These are phyloP conservation scores for Coelastrella sp. DNA, from an alignment of 139 green algal genomes.

Conservation along the genomic window DNA sequence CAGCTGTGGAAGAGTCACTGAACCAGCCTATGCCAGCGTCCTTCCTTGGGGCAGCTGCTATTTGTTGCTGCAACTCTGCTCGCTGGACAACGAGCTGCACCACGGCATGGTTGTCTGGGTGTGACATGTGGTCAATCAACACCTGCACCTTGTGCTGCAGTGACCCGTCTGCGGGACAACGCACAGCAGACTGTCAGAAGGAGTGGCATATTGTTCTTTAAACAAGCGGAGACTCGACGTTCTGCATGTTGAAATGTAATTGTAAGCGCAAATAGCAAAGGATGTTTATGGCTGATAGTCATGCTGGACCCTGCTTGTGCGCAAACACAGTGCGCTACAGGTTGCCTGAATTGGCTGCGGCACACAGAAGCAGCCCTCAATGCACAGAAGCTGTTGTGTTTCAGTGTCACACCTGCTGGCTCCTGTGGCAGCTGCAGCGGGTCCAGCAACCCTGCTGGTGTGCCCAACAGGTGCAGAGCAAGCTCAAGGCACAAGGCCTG, in stretches of 20 bases:
- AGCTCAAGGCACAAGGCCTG: constrained; percentile 41
- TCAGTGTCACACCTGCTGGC: not conserved
- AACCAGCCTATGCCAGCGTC: not conserved
- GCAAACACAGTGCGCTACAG: not conserved
- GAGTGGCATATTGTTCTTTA: not conserved
- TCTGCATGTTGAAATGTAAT: too few species aligned
- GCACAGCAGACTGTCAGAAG: not conserved
- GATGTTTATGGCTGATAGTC: too few species aligned
- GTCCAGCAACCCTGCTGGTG: constrained; percentile 22
- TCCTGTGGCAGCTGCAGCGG: constrained; percentile 34
- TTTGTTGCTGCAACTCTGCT: not conserved
- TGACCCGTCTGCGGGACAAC: not conserved
- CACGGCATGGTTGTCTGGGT: not conserved
- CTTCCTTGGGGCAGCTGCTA: not conserved
- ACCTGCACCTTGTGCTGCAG: constrained; percentile 28
- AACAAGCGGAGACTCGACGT: too few species aligned
- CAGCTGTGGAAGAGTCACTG: not conserved
- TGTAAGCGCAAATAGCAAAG: too few species aligned
- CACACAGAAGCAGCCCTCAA: not conserved
- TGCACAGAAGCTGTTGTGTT: not conserved
- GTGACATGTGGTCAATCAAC: constrained; percentile 36
- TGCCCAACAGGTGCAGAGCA: constrained; percentile 23
- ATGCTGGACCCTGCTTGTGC: not conserved
- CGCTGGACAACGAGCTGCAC: not conserved
- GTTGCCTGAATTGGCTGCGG: not conserved